Evolutionary conservation across 2,329 filamentous ascomycete genomes (phyloP), one percentile per base, ranked within the genome.

Genomic region (Rhynchosporium graminicola): DNA sequence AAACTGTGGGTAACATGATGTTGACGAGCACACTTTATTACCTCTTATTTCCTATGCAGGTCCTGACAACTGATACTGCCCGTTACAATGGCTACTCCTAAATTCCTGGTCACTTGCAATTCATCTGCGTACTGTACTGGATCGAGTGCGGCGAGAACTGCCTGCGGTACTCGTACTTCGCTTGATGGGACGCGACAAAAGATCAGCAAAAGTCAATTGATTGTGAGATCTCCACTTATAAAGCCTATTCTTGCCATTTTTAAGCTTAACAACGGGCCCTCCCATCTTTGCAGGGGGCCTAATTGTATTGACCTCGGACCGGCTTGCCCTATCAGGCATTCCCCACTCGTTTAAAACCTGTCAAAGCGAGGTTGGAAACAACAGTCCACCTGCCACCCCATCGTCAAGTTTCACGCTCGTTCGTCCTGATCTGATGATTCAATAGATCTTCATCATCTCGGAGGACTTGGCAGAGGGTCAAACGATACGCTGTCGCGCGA

Each of bases 401-500:
- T 38, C 45, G 38, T 48, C 55, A 29, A 13, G 61, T 63, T 63
- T 63, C 61, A 63, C 26, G 5, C 45, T 55, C 48, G 20, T 36
- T 46, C 26, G 29, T n/a, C 50, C 15, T 59, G 61, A 46, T 40
- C 61, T 42, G 57, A 50, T 55, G 38, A 56, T 56, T 59, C 31
- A 50, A 29, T 26, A 50, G 48, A 15, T 38, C 43, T 13, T 45
- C n/a, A 4, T n/a, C 20, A 20, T 50, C 26, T 31, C 43, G 31
- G 10, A 33, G 13, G 12, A 7, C 50, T 59, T 20, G 48, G 48
- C 50, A 38, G 61, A 33, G 61, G 56, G 61, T 63, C 61, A 59
- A 63, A 63, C 56, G 38, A 28, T 26, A 38, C 38, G 9, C 43
- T 54, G 48, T 63, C 51, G 52, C 61, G 59, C 61, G 61, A 63